A percentile compares a stretch with the other conserved stretches of the same genome.
These are phyloP conservation scores for Acer yangbiense DNA, from an alignment of 345 rosid genomes.

Conservation along the genomic window DNA sequence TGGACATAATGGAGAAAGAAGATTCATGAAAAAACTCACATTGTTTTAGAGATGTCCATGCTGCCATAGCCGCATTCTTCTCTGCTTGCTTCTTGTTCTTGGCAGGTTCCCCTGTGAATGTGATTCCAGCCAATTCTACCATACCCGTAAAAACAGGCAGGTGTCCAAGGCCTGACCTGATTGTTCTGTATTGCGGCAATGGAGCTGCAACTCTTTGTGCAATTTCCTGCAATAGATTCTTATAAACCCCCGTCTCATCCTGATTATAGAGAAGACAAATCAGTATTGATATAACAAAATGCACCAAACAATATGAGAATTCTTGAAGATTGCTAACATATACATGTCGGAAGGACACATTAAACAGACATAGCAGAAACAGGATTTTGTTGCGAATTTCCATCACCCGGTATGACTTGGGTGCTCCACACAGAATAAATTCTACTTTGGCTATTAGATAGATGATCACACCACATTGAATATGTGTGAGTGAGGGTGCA, in stretches of 20 bases:
- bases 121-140: slow-evolving; percentile 89
- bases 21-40: slow-evolving; percentile 45
- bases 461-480: background rate
- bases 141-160: slow-evolving; percentile 96
- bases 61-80: slow-evolving; percentile 99
- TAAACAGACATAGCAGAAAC: no score
- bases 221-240: slow-evolving; percentile 94
- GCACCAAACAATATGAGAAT: background rate
- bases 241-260: slow-evolving; percentile 99
- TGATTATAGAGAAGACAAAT: slow-evolving; percentile 30
- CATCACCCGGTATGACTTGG: no score
- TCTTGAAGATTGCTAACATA: background rate
- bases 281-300: slow-evolving; percentile 21
- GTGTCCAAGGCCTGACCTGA: slow-evolving; percentile 95
- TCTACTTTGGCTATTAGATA: background rate
- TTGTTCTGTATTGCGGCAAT: slow-evolving; percentile 83
- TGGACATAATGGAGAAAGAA: background rate
- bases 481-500: no score
- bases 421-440: no score
- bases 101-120: slow-evolving; percentile 90
- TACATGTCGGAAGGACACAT: background rate
- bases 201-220: slow-evolving; percentile 98
- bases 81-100: slow-evolving; percentile 99
- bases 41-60: slow-evolving; percentile 93
- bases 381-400: background rate